Base-by-base conservation (phyloP, 176 grass and related monocot genomes). In the Phragmites australis region DNA sequence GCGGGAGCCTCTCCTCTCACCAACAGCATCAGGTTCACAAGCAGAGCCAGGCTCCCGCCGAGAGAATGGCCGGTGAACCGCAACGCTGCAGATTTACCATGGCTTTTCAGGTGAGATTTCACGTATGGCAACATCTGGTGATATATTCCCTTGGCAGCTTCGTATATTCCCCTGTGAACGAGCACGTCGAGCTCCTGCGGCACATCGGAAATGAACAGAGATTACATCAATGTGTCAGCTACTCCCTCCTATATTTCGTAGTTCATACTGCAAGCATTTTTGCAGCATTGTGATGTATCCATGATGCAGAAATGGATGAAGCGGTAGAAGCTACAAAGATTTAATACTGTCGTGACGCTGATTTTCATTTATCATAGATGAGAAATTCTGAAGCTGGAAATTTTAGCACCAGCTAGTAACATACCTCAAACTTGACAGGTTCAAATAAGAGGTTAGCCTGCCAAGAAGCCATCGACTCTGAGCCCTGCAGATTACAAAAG, bases 401-500 rank as follows among this genome's bases (percentile, higher is more conserved):
- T 79, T 51, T 63, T 44, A 50, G 43, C 23, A 31, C 10, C 16
- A 32, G 39, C 9, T 50, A 23, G 22, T 23, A 74, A 25, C 58
- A 58, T 91, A 99, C 96, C 92, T 99, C 96, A 75, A 99, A 99
- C 82, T 95, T 85, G 27, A 93, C 71, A 10, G 92, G 96, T 77
- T 99, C 96, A 84, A 99, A 99, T 37, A 99, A 65, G 72, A 99
- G 92, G 80, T 99, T 99, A 52, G 92, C 92, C 82, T 99, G 92
- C 96, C 92, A 99, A 68, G 92, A 93, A 81, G 90, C 75, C 0
- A 99, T 81, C 22, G 92, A 68, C 80, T 95, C 96, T 0, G 96
- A 99, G 41, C 96, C 96, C 96, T 99, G 76, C 48, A 60, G 42
- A 70, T 89, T 25, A 78, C 25, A 84, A 39, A 72, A 70, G 42